phyloP scores from a whole-genome alignment of 1,284 basidiomycete species.

The Fomitiporia mediterranea region DNA sequence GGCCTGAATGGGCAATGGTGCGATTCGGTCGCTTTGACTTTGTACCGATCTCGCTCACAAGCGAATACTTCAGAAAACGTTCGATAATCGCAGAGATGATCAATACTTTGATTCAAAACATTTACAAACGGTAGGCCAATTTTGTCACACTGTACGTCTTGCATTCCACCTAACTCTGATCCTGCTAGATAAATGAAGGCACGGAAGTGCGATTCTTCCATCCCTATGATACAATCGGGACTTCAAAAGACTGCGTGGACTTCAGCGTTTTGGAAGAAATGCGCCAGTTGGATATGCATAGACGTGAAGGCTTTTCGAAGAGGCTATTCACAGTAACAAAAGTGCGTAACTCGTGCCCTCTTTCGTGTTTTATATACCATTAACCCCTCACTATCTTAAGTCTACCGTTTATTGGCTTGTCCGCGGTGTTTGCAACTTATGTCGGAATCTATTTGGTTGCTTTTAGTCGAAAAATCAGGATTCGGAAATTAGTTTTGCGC shows the following conservation, averaged over 20 bases:
- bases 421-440: too few species aligned
- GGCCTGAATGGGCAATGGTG: conserved; percentile 7
- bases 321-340: neutral
- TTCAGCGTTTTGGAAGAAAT: neutral
- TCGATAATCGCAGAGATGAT: conserved; percentile 3
- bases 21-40: neutral
- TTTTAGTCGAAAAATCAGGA: too few species aligned
- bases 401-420: too few species aligned
- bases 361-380: too few species aligned
- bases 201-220: neutral
- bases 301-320: neutral
- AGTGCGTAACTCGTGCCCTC: too few species aligned
- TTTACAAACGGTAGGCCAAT: neutral
- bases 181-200: conserved; percentile 1
- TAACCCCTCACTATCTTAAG: too few species aligned
- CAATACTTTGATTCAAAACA: conserved; percentile 5
- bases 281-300: neutral
- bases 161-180: neutral
- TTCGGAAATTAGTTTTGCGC: too few species aligned
- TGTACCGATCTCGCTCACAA: neutral
- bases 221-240: neutral
- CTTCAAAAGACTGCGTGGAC: neutral
- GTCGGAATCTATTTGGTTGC: too few species aligned
- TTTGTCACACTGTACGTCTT: neutral
- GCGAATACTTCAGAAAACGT: conserved; percentile 2